These are phyloP conservation scores for Sclerotinia sclerotiorum DNA, from an alignment of 2,329 filamentous ascomycete genomes.

Conservation along the genomic window DNA sequence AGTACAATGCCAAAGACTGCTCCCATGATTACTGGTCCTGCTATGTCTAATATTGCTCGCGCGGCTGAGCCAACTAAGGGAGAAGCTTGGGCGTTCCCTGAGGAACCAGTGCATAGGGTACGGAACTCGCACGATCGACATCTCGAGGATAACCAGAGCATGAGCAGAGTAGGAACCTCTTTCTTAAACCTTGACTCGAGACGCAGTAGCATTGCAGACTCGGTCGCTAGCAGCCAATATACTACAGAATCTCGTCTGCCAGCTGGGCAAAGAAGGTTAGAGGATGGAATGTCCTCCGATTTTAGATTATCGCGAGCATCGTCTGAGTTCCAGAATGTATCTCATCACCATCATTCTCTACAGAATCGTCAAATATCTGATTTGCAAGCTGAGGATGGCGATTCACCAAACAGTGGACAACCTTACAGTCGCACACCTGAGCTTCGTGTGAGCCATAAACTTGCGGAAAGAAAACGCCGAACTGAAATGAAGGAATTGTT, in stretches of 20 bases:
- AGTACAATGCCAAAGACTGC: slow-evolving; percentile 59
- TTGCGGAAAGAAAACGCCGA: slow-evolving; percentile 78
- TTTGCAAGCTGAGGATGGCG: slow-evolving; percentile 60
- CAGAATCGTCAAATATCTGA: slow-evolving; percentile 72
- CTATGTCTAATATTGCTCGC: slow-evolving; percentile 62
- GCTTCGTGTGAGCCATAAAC: slow-evolving; percentile 78
- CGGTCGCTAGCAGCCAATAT: slow-evolving; percentile 76
- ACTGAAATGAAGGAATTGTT: slow-evolving; percentile 90
- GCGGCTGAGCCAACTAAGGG: slow-evolving; percentile 79
- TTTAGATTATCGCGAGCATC: slow-evolving; percentile 50
- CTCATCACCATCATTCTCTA: slow-evolving; percentile 68
- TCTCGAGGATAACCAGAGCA: slow-evolving; percentile 45
- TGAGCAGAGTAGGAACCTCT: slow-evolving; percentile 37
- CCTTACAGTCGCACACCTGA: slow-evolving; percentile 83
- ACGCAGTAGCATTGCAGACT: slow-evolving; percentile 74
- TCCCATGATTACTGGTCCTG: slow-evolving; percentile 73
- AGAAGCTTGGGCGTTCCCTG: slow-evolving; percentile 81
- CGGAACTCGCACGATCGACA: slow-evolving; percentile 49
- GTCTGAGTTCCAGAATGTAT: slow-evolving; percentile 49
- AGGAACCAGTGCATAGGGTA: slow-evolving; percentile 61
- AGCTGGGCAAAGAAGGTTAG: slow-evolving; percentile 68
- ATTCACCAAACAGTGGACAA: slow-evolving; percentile 57
- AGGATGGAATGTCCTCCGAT: slow-evolving; percentile 55
- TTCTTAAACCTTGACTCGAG: slow-evolving; percentile 56
- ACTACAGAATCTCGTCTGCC: slow-evolving; percentile 73